Percentiles rank a stretch among this genome's conserved stretches.
These are phyloP conservation scores for Rusavskia elegans DNA, from an alignment of 495 filamentous ascomycete genomes.

Conservation along the genomic window DNA sequence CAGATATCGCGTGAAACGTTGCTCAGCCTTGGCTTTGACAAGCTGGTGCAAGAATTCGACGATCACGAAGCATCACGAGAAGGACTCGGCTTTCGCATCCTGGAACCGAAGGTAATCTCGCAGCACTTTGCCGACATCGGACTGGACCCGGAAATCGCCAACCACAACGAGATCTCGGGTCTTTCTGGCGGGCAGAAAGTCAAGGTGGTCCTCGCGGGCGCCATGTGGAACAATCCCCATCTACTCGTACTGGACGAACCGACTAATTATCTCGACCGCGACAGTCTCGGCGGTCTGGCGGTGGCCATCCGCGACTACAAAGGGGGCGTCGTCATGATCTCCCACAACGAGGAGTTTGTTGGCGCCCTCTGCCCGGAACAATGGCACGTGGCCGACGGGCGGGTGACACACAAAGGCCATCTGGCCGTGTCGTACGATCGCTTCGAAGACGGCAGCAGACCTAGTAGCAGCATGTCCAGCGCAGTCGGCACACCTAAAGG, in stretches of 20 bases:
- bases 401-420: conserved; percentile 68
- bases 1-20: conserved; percentile 90
- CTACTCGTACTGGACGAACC: conserved; percentile 95
- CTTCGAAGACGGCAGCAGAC: conserved; percentile 62
- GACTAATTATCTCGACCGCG: conserved; percentile 97
- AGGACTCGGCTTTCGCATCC: conserved; percentile 84
- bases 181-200: conserved; percentile 98
- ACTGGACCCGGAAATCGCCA: conserved; percentile 91
- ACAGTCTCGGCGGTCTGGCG: conserved; percentile 86
- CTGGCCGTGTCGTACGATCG: conserved; percentile 56
- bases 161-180: conserved; percentile 96
- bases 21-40: conserved; percentile 66
- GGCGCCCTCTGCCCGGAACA: conserved; percentile 87
- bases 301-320: conserved; percentile 96
- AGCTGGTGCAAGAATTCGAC: conserved; percentile 93
- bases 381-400: conserved; percentile 81
- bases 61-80: conserved; percentile 96
- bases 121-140: conserved; percentile 98
- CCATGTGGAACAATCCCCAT: conserved; percentile 99
- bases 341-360: conserved; percentile 97
- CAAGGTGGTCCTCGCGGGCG: conserved; percentile 95
- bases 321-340: conserved; percentile 97
- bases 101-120: conserved; percentile 82
- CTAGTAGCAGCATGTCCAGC: conserved; percentile 43
- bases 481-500: background rate